Conservation (phyloP, 2,329 filamentous ascomycete genomes). For the Fusarium torreyae region DNA sequence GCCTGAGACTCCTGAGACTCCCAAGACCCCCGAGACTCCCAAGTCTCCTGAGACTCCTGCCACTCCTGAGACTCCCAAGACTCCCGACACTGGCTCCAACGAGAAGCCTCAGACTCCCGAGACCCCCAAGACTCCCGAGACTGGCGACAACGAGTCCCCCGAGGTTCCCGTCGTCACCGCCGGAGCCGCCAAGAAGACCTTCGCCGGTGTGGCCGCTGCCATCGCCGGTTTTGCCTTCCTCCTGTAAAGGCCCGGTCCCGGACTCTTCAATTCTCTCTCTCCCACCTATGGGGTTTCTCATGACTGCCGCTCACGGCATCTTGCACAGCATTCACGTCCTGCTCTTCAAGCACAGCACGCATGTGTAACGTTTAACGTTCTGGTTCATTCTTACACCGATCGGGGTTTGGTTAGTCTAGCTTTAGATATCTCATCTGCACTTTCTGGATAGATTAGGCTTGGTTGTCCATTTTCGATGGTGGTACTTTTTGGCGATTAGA, state of each 20-base stretch:
- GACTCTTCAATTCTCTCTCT: slow-evolving; percentile 1
- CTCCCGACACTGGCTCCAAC: background rate
- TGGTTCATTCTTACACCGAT: slow-evolving; percentile 45
- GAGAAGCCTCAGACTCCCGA: slow-evolving; percentile 15
- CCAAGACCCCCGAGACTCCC: background rate
- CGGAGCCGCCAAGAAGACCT: slow-evolving; percentile 47
- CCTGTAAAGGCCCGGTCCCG: slow-evolving; percentile 39
- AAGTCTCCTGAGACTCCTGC: background rate
- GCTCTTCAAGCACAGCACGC: slow-evolving; percentile 20
- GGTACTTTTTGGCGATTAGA: slow-evolving; percentile 43
- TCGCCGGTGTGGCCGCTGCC: slow-evolving; percentile 44
- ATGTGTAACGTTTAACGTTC: slow-evolving; percentile 45
- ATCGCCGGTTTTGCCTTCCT: slow-evolving; percentile 48
- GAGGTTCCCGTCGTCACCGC: slow-evolving; percentile 43
- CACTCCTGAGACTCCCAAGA: background rate
- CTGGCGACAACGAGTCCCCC: slow-evolving; percentile 12
- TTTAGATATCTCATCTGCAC: slow-evolving; percentile 30
- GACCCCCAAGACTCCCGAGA: slow-evolving; percentile 4
- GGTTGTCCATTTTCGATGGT: slow-evolving; percentile 39
- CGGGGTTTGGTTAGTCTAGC: slow-evolving; percentile 23
- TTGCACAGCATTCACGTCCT: slow-evolving; percentile 15
- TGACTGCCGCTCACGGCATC: slow-evolving; percentile 15
- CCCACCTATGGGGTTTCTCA: slow-evolving; percentile 9
- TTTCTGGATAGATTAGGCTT: slow-evolving; percentile 26
- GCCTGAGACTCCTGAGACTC: background rate